Conservation (phyloP, 169 alveolate species). For the Cyclospora cayetanensis region DNA sequence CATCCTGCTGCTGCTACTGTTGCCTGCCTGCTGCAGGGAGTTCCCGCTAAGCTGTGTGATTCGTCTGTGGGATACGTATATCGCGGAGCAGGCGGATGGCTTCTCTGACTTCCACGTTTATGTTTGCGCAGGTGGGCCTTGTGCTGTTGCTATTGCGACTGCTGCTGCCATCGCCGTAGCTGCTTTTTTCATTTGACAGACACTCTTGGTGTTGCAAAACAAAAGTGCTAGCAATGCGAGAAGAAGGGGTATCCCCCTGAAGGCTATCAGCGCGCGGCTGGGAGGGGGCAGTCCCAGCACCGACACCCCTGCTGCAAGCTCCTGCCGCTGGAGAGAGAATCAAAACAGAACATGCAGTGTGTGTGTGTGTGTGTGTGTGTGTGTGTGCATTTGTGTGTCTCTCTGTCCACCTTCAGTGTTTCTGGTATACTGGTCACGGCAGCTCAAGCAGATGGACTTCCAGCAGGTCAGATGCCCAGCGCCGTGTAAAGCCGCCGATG, state of each 20-base stretch:
- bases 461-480: slow-evolving; percentile 80
- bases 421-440: slow-evolving; percentile 87
- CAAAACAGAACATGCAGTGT: too few species aligned
- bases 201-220: background rate
- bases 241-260: too few species aligned
- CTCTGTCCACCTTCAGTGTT: slow-evolving; percentile 74
- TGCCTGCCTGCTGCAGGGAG: slow-evolving; percentile 59
- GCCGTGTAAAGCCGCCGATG: too few species aligned
- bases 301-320: background rate
- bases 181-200: background rate
- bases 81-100: slow-evolving; percentile 88
- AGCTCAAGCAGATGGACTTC: slow-evolving; percentile 88
- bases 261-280: too few species aligned
- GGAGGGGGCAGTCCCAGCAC: background rate
- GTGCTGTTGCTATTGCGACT: background rate
- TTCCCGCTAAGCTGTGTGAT: slow-evolving; percentile 81
- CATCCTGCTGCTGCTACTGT: slow-evolving; percentile 6
- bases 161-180: background rate
- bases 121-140: slow-evolving; percentile 83
- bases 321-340: background rate
- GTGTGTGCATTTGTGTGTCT: too few species aligned
- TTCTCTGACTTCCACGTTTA: slow-evolving; percentile 89
- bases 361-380: too few species aligned
- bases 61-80: slow-evolving; percentile 92
- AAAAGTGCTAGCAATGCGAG: too few species aligned